Percentiles rank a stretch among this genome's conserved stretches.
Conservation (phyloP, 768 basidiomycete species). For the Russula dissimulans region DNA sequence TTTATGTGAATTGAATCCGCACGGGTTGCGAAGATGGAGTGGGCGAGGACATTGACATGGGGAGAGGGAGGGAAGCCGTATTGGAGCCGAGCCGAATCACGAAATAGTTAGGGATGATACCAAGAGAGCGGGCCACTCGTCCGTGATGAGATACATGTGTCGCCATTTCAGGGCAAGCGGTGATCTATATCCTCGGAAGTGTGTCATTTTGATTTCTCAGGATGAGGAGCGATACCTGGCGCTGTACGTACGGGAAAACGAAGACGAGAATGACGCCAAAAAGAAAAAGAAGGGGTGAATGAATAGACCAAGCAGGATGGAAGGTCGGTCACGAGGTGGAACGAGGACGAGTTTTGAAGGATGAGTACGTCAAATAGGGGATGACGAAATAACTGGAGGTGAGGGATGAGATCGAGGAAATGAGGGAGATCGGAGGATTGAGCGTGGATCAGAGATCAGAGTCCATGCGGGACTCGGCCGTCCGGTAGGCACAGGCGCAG, state of each 20-base stretch:
- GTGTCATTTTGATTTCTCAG: conserved; percentile 2
- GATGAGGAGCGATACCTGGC: conserved; percentile 8
- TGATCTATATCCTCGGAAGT: conserved; percentile 17
- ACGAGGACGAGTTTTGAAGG: neutral
- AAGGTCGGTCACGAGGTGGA: conserved; percentile 6
- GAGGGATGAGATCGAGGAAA: conserved; percentile 10
- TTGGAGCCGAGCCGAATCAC: conserved; percentile 10
- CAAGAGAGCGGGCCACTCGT: conserved; percentile 5
- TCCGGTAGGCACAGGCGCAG: neutral
- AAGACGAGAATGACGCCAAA: conserved; percentile 6
- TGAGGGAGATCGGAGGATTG: conserved; percentile 13
- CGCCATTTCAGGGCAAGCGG: conserved; percentile 10
- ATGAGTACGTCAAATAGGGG: conserved; percentile 12
- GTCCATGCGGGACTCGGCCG: neutral
- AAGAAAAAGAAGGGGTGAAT: neutral
- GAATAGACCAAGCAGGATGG: neutral
- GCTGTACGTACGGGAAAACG: conserved; percentile 11
- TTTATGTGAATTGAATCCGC: neutral
- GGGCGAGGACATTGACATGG: conserved; percentile 2
- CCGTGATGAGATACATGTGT: conserved; percentile 9
- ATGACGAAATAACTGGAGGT: conserved; percentile 6
- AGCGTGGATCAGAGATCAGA: conserved; percentile 7
- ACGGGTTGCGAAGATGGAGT: neutral
- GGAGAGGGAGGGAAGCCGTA: conserved; percentile 14
- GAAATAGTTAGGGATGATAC: conserved; percentile 12